Evolutionary conservation across 352 stramenopile genomes (phyloP).

Genomic region (Phytophthora pseudosyringae): DNA sequence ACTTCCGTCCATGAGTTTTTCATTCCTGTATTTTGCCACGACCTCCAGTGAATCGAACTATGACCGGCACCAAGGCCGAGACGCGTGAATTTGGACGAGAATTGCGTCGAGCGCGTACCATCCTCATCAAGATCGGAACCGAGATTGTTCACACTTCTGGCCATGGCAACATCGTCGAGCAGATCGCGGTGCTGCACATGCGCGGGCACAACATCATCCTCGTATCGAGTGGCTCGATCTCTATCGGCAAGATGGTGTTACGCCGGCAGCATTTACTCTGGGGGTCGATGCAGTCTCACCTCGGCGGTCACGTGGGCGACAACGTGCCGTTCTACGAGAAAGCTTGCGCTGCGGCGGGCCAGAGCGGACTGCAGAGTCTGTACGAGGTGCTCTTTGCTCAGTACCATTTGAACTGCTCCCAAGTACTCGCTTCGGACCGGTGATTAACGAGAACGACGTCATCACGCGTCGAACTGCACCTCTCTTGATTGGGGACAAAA

Average conservation of each 20-base stretch:
- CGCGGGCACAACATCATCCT: constrained; percentile 78
- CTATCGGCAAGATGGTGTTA: constrained; percentile 79
- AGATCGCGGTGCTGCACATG: constrained; percentile 82
- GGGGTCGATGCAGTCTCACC: constrained; percentile 77
- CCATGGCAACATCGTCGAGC: constrained; percentile 83
- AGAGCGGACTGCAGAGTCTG: constrained; percentile 78
- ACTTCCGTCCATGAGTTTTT: neutral
- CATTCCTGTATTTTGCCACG: neutral
- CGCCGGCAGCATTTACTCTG: constrained; percentile 78
- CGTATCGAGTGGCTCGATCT: constrained; percentile 75
- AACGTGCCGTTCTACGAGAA: constrained; percentile 72
- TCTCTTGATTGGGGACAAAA: constrained; percentile 52
- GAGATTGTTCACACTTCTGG: constrained; percentile 72
- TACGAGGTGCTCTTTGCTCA: constrained; percentile 87
- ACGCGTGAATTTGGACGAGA: constrained; percentile 43
- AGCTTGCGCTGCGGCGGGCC: constrained; percentile 63
- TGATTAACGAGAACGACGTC: constrained; percentile 88
- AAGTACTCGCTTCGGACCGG: constrained; percentile 75
- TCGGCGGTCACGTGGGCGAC: constrained; percentile 62
- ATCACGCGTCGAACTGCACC: constrained; percentile 68
- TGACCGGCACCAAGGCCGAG: neutral
- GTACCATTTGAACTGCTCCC: constrained; percentile 80
- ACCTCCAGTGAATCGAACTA: too few species aligned
- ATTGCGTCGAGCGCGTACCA: constrained; percentile 58
- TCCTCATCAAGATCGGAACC: constrained; percentile 82